These are phyloP conservation scores for Rhinocladiella mackenziei DNA, from an alignment of 2,329 filamentous ascomycete species.

Conservation along the genomic window DNA sequence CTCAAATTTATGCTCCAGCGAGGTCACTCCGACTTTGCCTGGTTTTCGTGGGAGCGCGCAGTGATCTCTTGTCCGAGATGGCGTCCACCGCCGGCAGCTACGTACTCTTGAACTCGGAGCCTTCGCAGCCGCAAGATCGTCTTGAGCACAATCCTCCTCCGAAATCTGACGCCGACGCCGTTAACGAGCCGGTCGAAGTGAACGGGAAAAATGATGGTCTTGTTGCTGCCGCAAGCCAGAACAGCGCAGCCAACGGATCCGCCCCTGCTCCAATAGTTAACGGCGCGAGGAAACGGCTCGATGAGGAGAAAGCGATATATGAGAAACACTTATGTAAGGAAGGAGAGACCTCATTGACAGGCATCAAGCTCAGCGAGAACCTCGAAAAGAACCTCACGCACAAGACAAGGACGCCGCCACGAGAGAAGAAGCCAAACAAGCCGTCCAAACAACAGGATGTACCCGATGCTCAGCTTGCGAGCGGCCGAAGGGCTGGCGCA, in stretches of 20 bases:
- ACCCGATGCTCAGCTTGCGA: slow-evolving; percentile 39
- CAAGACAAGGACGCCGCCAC: slow-evolving; percentile 32
- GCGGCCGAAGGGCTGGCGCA: slow-evolving; percentile 51
- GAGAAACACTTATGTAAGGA: slow-evolving; percentile 44
- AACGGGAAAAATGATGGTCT: slow-evolving; percentile 12
- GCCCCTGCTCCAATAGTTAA: slow-evolving; percentile 13
- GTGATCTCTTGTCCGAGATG: slow-evolving; percentile 20
- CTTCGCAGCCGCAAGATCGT: slow-evolving; percentile 34
- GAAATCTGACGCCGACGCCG: slow-evolving; percentile 41
- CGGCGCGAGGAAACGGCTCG: slow-evolving; percentile 20
- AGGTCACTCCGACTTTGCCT: slow-evolving; percentile 26
- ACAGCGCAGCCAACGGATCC: slow-evolving; percentile 8
- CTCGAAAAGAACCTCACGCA: slow-evolving; percentile 37
- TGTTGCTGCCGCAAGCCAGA: not conserved
- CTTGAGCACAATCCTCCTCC: slow-evolving; percentile 34
- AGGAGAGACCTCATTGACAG: slow-evolving; percentile 44
- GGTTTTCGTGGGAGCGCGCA: slow-evolving; percentile 22
- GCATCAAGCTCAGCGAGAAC: slow-evolving; percentile 40
- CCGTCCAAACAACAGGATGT: slow-evolving; percentile 18
- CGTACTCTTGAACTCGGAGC: slow-evolving; percentile 30
- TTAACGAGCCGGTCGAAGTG: slow-evolving; percentile 13
- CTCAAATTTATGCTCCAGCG: slow-evolving; percentile 21
- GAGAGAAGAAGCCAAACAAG: slow-evolving; percentile 34
- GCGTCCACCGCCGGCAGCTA: slow-evolving; percentile 7
- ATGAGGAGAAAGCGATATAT: slow-evolving; percentile 36